Percentiles rank a stretch among this genome's conserved stretches.
phyloP scores from a whole-genome alignment of 768 basidiomycete species.

The Termitomyces sp. region DNA sequence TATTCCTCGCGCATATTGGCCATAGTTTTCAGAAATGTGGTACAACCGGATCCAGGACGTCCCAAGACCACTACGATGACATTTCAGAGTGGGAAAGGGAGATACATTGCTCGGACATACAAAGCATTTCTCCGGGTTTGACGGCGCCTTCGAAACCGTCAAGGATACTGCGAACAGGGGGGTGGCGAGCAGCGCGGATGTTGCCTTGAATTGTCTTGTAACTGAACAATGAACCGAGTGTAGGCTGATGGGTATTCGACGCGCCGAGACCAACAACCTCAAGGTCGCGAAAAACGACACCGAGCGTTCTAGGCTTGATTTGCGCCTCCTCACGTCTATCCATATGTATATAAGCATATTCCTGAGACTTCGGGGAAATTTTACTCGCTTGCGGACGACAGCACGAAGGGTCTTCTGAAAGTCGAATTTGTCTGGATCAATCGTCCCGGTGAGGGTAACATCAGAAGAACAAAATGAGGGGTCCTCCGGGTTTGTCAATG shows the following conservation, averaged over 20 bases:
- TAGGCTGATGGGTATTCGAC: constrained; percentile 37
- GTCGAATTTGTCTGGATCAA: constrained; percentile 22
- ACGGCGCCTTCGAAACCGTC: constrained; percentile 58
- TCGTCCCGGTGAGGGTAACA: constrained; percentile 14
- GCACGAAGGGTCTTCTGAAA: constrained; percentile 23
- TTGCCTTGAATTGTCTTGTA: constrained; percentile 30
- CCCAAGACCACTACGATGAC: constrained; percentile 65
- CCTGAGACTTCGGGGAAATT: not conserved
- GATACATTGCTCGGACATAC: constrained; percentile 33
- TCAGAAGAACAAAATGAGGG: constrained; percentile 11
- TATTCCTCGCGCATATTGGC: constrained; percentile 71
- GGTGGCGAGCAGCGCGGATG: constrained; percentile 44
- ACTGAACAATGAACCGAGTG: constrained; percentile 48
- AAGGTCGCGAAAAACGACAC: constrained; percentile 46
- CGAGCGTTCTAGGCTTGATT: constrained; percentile 30
- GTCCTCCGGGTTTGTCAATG: constrained; percentile 12
- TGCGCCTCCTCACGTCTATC: constrained; percentile 13
- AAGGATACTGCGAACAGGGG: constrained; percentile 59
- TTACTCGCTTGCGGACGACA: constrained; percentile 19
- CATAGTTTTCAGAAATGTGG: constrained; percentile 76
- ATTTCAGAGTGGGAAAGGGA: not conserved
- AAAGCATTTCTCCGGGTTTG: constrained; percentile 69
- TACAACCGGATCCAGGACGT: constrained; percentile 83
- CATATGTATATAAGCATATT: not conserved
- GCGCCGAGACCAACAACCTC: constrained; percentile 45